Conservation (phyloP, 257 asterid species). For the Solanum peruvianum region DNA sequence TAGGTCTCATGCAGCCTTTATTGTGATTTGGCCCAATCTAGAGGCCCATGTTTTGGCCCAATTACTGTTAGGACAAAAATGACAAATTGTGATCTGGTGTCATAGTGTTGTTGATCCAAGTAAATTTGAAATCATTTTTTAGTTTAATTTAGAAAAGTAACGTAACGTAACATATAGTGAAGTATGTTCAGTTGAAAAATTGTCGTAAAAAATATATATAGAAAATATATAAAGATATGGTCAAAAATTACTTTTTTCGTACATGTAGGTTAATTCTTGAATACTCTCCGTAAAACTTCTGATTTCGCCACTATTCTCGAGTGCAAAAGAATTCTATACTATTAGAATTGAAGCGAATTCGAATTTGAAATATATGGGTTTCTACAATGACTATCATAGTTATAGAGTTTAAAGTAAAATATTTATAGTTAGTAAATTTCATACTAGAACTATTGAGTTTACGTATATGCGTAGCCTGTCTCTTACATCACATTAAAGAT, state of each 20-base stretch:
- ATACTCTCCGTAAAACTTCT: too few species aligned
- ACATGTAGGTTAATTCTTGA: too few species aligned
- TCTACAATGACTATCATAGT: neutral
- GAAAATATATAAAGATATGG: neutral
- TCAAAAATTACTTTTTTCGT: too few species aligned
- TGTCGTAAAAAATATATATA: too few species aligned
- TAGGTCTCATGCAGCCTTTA: neutral
- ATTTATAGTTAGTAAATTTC: neutral
- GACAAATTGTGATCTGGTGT: conserved; percentile 49
- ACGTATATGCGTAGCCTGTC: neutral
- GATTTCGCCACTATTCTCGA: neutral
- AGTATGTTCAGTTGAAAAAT: neutral
- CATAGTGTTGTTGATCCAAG: conserved; percentile 43
- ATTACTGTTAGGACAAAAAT: conserved; percentile 18
- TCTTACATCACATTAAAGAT: neutral
- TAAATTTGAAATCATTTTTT: conserved; percentile 5
- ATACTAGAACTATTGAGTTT: neutral
- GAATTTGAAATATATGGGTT: neutral
- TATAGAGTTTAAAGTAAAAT: too few species aligned
- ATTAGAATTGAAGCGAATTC: neutral
- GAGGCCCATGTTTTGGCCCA: too few species aligned
- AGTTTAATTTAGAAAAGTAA: neutral
- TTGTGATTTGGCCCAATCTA: too few species aligned
- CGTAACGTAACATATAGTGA: too few species aligned
- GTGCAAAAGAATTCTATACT: neutral